A percentile compares a stretch with the other conserved stretches of the same genome.
phyloP scores from a whole-genome alignment of 108 stramenopile genomes.

The Nannochloropsis gaditana region DNA sequence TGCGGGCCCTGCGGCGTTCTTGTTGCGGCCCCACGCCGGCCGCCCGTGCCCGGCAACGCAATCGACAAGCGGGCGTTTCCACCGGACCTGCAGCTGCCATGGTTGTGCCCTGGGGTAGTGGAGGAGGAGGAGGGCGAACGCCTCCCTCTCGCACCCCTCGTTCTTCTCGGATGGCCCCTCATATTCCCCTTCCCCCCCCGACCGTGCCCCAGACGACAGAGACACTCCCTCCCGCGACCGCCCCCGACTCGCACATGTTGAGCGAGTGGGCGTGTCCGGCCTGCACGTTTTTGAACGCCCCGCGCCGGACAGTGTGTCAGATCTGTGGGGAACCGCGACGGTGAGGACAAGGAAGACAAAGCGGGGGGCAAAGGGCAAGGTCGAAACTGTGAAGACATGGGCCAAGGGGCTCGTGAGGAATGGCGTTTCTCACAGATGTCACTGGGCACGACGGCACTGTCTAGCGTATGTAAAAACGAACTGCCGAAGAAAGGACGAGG shows the following conservation, averaged over 20 bases:
- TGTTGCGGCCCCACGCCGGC: not conserved
- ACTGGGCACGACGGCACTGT: no score
- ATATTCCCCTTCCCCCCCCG: no score
- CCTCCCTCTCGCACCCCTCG: conserved; percentile 9
- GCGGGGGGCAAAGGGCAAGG: not conserved
- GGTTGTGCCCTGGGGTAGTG: not conserved
- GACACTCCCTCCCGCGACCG: not conserved
- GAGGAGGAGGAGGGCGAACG: conserved; percentile 8
- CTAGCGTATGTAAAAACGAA: no score
- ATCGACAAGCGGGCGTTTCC: not conserved
- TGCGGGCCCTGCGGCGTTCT: not conserved
- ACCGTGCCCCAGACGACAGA: no score
- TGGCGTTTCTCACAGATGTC: no score
- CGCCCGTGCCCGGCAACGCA: not conserved
- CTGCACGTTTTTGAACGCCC: conserved; percentile 1
- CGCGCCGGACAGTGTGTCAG: not conserved
- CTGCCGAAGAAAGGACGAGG: no score
- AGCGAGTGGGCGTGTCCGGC: not conserved
- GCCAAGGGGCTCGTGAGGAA: no score
- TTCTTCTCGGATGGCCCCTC: not conserved
- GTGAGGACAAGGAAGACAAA: not conserved
- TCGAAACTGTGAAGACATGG: no score
- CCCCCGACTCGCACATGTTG: not conserved
- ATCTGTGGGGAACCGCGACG: not conserved
- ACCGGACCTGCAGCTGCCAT: not conserved